A percentile compares a stretch with the other conserved stretches of the same genome.
Evolutionary conservation across 1,139 yeast species (phyloP).

Genomic region (Pichia sp.): DNA sequence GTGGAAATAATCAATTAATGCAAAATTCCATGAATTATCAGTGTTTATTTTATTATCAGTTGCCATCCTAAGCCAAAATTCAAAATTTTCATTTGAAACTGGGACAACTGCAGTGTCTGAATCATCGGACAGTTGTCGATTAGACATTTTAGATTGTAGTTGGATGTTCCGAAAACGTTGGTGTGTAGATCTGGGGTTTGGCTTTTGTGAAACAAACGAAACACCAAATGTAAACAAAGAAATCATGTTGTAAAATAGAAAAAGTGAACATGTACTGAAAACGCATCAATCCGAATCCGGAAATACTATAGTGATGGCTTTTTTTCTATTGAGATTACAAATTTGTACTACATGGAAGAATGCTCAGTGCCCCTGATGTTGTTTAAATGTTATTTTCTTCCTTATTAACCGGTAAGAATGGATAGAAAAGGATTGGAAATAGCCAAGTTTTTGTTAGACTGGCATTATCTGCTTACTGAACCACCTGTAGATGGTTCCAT

Average conservation of each 20-base stretch:
- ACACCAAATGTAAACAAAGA: background rate
- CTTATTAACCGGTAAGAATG: constrained; percentile 7
- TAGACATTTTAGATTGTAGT: background rate
- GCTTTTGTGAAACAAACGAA: background rate
- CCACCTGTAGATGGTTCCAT: constrained; percentile 28
- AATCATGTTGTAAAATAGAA: background rate
- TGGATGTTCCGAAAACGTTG: background rate
- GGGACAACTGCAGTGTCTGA: constrained; percentile 12
- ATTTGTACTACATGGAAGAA: background rate
- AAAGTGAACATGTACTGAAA: background rate
- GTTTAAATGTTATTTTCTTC: background rate
- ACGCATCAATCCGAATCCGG: background rate
- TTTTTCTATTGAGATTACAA: background rate
- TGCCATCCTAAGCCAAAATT: constrained; percentile 88
- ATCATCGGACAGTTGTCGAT: constrained; percentile 2
- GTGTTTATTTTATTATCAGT: constrained; percentile 60
- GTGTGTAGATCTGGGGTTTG: background rate
- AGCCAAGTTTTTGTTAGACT: constrained; percentile 25
- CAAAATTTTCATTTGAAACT: constrained; percentile 54
- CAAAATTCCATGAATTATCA: constrained; percentile 44
- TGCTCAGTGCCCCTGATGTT: background rate
- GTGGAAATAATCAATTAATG: constrained; percentile 62
- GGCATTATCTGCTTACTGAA: constrained; percentile 24
- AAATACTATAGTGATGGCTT: background rate
- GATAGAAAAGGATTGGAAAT: constrained; percentile 27